Conservation (phyloP, 2,329 filamentous ascomycete species). For the Xylariaceae sp. region DNA sequence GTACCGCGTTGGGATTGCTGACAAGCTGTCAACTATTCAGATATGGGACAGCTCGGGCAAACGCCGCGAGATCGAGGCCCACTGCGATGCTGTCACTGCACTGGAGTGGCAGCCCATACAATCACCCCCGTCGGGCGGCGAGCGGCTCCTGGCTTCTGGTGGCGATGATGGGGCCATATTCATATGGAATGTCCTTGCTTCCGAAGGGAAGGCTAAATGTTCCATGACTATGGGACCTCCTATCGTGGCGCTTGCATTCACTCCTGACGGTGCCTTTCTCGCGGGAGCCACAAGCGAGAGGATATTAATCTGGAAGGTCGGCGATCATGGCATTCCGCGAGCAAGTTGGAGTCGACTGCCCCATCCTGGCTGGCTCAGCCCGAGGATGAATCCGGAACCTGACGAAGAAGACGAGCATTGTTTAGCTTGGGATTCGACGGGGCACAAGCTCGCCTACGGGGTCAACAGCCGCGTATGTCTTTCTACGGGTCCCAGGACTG, state of each 20-base stretch:
- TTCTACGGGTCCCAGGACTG: neutral
- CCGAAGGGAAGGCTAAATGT: constrained; percentile 48
- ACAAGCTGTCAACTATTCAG: constrained; percentile 22
- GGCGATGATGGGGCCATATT: constrained; percentile 56
- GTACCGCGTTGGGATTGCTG: neutral
- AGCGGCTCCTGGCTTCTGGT: constrained; percentile 53
- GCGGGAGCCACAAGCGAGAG: constrained; percentile 52
- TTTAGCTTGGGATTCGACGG: constrained; percentile 54
- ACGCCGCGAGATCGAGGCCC: constrained; percentile 48
- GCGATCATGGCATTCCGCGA: constrained; percentile 48
- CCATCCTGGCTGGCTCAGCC: constrained; percentile 52
- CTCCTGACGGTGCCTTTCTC: constrained; percentile 55
- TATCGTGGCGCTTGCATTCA: constrained; percentile 53
- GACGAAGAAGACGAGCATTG: constrained; percentile 57
- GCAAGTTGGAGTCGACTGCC: constrained; percentile 51
- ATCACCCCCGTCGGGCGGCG: constrained; percentile 31
- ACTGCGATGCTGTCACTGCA: constrained; percentile 50
- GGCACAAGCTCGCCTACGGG: constrained; percentile 56
- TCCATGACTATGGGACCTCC: constrained; percentile 54
- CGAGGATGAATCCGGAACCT: constrained; percentile 41
- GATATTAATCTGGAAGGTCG: constrained; percentile 59
- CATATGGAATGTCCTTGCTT: constrained; percentile 52
- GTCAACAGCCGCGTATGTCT: constrained; percentile 52
- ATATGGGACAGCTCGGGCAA: constrained; percentile 49
- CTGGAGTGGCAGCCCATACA: constrained; percentile 54